A percentile compares a stretch with the other conserved stretches of the same genome.
Conservation (phyloP, 2,329 filamentous ascomycete species). For the Akanthomyces dipterigenus region DNA sequence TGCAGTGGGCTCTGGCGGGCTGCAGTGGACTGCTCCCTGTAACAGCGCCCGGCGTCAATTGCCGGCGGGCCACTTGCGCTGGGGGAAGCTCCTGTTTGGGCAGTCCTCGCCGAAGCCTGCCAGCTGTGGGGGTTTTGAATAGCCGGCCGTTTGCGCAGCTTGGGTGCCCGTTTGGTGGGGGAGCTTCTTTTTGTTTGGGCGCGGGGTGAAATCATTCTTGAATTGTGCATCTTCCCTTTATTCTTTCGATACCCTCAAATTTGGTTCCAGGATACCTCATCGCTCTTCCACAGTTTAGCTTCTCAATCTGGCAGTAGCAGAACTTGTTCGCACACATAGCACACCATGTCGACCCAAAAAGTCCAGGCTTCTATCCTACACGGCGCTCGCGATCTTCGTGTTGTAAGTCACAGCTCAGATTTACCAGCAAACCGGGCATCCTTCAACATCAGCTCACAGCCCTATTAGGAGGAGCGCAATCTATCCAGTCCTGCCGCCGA, state of each 20-base stretch:
- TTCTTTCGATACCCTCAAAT: background rate
- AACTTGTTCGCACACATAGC: background rate
- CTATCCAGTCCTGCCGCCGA: conserved; percentile 46
- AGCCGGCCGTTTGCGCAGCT: conserved; percentile 3
- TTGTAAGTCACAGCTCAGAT: conserved; percentile 9
- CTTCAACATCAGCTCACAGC: background rate
- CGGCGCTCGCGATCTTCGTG: background rate
- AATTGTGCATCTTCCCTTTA: background rate
- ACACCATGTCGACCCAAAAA: conserved; percentile 12
- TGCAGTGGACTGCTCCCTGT: background rate
- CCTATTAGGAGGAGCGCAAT: conserved; percentile 43
- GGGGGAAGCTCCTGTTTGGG: background rate
- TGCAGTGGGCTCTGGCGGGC: background rate
- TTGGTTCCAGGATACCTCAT: background rate
- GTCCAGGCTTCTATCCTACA: conserved; percentile 42
- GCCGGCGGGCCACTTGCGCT: background rate
- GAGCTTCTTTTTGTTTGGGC: background rate
- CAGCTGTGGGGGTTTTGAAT: background rate
- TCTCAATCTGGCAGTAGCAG: too few relatives aligned
- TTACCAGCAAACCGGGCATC: background rate
- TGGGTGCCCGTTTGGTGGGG: conserved; percentile 3
- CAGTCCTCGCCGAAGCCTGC: conserved; percentile 5
- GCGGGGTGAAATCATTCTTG: background rate
- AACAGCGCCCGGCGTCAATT: conserved; percentile 7
- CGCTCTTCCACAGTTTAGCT: background rate